Conservation (phyloP, 306 rosid genomes). For the Prinsepia uniflora region DNA sequence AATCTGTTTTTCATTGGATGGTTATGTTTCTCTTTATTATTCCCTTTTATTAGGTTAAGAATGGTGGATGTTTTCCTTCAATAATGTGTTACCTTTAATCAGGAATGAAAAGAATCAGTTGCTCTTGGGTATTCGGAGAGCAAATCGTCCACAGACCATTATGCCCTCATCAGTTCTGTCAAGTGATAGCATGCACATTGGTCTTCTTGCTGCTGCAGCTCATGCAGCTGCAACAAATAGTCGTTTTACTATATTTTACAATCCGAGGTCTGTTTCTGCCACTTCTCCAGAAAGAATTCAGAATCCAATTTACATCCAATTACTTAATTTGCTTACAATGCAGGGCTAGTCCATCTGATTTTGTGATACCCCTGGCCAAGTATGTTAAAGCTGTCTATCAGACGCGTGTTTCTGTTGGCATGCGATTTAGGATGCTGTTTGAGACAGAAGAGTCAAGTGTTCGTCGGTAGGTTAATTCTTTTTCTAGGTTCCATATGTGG, state of each 20-base stretch:
- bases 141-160: constrained; percentile 61
- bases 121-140: constrained; percentile 61
- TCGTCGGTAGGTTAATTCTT: constrained; percentile 44
- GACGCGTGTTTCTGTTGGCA: constrained; percentile 68
- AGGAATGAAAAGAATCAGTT: constrained; percentile 68
- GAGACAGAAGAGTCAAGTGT: constrained; percentile 83
- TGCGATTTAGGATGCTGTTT: constrained; percentile 78
- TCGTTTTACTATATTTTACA: constrained; percentile 58
- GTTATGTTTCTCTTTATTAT: not conserved
- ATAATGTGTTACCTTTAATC: constrained; percentile 10
- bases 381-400: constrained; percentile 65
- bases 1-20: not conserved
- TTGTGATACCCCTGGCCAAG: constrained; percentile 70
- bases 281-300: not conserved
- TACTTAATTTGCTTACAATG: not conserved
- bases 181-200: constrained; percentile 81
- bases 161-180: constrained; percentile 81
- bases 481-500: not conserved
- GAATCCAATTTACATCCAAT: constrained; percentile 8
- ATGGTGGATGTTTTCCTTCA: not conserved
- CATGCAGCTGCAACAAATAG: constrained; percentile 74
- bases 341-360: constrained; percentile 73
- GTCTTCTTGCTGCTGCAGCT: constrained; percentile 85
- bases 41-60: not conserved
- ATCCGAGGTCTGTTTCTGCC: constrained; percentile 49